Base-by-base conservation (phyloP, 176 grass and related monocot species). In the Paspalum vaginatum region DNA sequence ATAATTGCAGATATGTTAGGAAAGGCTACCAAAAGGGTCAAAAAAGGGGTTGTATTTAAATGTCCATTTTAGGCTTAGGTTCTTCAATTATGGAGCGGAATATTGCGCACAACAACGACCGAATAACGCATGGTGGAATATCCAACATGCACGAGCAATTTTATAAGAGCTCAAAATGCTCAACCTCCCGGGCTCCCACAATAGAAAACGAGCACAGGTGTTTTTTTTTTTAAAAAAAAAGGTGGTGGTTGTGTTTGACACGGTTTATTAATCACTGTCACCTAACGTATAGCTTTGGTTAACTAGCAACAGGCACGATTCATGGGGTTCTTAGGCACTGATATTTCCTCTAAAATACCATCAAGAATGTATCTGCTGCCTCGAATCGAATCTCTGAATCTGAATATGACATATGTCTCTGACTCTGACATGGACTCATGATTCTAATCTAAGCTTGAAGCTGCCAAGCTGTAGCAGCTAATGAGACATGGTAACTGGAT, bases 231-330 rank as follows among this genome's bases (percentile, higher is more conserved):
- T n/a, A n/a, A n/a, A n/a, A n/a, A n/a, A n/a, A n/a, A n/a, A n/a
- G n/a, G n/a, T n/a, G n/a, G 70, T 40, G 64, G 76, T 84, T 70
- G 76, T 68, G 76, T 76, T 85, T 76, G 54, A 49, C 25, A 85
- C 70, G 87, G 64, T 71, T 70, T 85, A 16, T 40, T 76, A 70
- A 76, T 85, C 55, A 42, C 21, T 55, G 26, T 44, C 6, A 70
- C 53, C 76, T 81, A 85, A 71, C 70, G 71, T 84, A n/a, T 26
- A 74, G 48, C 46, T 62, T 54, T 70, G 51, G 42, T 62, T 70
- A 46, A 47, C 66, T 52, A 62, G 63, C 2, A 9, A 6, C 24
- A 65, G 14, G 46, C 27, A 39, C 66, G 76, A 51, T 22, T 50
- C 42, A 37, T 74, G 24, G 55, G 76, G 80, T 80, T 70, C 81